phyloP scores from a whole-genome alignment of 306 rosid genomes.

The Comarum palustre region DNA sequence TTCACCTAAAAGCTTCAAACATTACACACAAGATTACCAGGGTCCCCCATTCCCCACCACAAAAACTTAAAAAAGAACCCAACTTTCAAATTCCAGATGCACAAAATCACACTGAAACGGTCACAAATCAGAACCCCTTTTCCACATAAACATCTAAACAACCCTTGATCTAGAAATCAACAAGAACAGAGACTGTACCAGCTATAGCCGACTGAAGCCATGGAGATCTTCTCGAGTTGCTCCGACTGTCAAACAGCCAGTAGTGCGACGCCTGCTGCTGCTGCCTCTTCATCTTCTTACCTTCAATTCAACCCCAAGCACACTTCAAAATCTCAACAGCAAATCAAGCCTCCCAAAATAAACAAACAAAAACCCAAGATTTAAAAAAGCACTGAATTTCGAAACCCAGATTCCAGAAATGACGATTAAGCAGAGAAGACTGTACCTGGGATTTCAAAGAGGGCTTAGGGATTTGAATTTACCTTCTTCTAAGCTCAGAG shows the following conservation, averaged over 20 bases:
- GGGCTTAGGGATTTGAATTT: not conserved
- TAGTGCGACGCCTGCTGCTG: slow-evolving; percentile 41
- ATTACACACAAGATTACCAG: not conserved
- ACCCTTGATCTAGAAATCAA: not conserved
- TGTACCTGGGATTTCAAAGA: not conserved
- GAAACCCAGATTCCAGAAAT: not conserved
- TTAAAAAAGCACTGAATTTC: not conserved
- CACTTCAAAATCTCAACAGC: not conserved
- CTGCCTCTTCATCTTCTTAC: slow-evolving; percentile 30
- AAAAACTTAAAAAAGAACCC: not conserved
- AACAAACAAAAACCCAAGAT: not conserved
- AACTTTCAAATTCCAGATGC: not conserved
- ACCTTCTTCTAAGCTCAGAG: not conserved
- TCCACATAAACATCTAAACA: not conserved
- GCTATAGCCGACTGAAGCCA: slow-evolving; percentile 78
- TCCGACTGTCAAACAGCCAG: slow-evolving; percentile 73
- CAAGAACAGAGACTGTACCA: slow-evolving; percentile 39
- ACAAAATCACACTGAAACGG: not conserved
- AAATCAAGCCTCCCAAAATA: not conserved
- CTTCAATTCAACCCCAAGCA: not conserved
- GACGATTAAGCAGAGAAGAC: not conserved
- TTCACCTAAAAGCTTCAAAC: not conserved
- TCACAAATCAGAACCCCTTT: not conserved
- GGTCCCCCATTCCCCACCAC: slow-evolving; percentile 16
- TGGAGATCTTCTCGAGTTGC: slow-evolving; percentile 48